Evolutionary conservation across 2,329 filamentous ascomycete species (phyloP).

Genomic region (Teratosphaeriaceae sp.): DNA sequence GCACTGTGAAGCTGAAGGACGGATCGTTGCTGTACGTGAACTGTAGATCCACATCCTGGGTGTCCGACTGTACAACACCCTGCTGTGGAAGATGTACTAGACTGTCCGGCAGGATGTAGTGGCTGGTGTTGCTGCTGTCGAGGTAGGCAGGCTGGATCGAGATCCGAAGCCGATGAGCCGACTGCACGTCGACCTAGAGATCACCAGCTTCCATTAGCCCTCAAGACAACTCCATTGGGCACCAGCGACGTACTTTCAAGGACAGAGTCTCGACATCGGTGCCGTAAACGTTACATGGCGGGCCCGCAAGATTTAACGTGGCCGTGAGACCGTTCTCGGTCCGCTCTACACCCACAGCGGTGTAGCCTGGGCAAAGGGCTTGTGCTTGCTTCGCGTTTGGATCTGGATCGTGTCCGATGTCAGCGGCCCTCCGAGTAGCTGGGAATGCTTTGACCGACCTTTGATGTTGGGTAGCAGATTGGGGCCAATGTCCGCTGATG

Average conservation of each 20-base stretch:
- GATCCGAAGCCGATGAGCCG: conserved; percentile 20
- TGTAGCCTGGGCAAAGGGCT: conserved; percentile 28
- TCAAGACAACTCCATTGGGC: background rate
- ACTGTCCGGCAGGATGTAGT: conserved; percentile 17
- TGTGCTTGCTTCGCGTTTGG: conserved; percentile 58
- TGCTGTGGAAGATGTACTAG: conserved; percentile 10
- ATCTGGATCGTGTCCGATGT: background rate
- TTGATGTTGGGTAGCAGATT: conserved; percentile 32
- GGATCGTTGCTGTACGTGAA: conserved; percentile 53
- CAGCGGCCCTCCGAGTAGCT: background rate
- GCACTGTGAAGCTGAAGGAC: conserved; percentile 51
- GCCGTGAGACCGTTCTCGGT: conserved; percentile 19
- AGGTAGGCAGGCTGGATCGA: conserved; percentile 22
- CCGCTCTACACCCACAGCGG: conserved; percentile 17
- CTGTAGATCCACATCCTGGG: conserved; percentile 45
- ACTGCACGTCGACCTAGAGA: conserved; percentile 20
- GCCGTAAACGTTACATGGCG: conserved; percentile 23
- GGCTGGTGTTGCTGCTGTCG: conserved; percentile 15
- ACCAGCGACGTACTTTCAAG: conserved; percentile 11
- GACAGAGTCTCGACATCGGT: conserved; percentile 22
- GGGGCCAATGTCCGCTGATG: conserved; percentile 25
- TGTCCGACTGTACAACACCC: conserved; percentile 42
- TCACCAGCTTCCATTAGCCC: too few species aligned
- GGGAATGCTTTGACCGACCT: background rate
- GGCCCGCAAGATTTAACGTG: conserved; percentile 22